These are phyloP conservation scores for Lophium mytilinum DNA, from an alignment of 495 filamentous ascomycete genomes.

Conservation along the genomic window DNA sequence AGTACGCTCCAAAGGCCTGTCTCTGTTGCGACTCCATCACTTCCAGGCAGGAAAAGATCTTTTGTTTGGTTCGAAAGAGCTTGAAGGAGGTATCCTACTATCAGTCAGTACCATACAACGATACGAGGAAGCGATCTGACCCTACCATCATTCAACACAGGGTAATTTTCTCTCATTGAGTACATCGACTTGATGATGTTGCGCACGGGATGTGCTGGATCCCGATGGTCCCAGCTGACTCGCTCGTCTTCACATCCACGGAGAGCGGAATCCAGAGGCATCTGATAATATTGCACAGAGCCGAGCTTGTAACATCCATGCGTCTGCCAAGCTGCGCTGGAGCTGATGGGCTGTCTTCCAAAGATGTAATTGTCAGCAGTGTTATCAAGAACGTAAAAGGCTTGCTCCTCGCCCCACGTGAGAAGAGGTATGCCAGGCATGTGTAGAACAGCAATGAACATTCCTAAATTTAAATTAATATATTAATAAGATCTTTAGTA, in stretches of 20 bases:
- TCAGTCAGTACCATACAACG: too few relatives aligned
- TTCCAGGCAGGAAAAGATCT: constrained; percentile 46
- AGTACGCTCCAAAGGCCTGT: constrained; percentile 61
- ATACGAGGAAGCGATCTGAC: too few relatives aligned
- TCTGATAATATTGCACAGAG: constrained; percentile 49
- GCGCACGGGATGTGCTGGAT: constrained; percentile 58
- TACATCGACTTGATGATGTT: constrained; percentile 64
- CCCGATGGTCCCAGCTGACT: constrained; percentile 58
- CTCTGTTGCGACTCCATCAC: constrained; percentile 48
- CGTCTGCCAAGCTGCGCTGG: constrained; percentile 57
- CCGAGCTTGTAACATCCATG: constrained; percentile 60
- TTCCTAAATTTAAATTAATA: too few relatives aligned
- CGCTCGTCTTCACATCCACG: constrained; percentile 52
- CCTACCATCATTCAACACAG: constrained; percentile 51
- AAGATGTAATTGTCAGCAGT: constrained; percentile 64
- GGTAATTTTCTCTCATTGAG: constrained; percentile 49
- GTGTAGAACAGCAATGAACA: constrained; percentile 57
- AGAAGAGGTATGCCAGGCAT: constrained; percentile 60
- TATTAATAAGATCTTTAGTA: too few relatives aligned
- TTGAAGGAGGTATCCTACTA: constrained; percentile 41
- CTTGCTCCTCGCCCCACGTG: constrained; percentile 66
- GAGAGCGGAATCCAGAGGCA: constrained; percentile 48
- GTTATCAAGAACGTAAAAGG: constrained; percentile 58
- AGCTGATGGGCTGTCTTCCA: constrained; percentile 59
- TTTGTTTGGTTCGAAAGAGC: constrained; percentile 53